These are phyloP conservation scores for Aegle marmelos DNA, from an alignment of 345 rosid genomes.

Conservation along the genomic window DNA sequence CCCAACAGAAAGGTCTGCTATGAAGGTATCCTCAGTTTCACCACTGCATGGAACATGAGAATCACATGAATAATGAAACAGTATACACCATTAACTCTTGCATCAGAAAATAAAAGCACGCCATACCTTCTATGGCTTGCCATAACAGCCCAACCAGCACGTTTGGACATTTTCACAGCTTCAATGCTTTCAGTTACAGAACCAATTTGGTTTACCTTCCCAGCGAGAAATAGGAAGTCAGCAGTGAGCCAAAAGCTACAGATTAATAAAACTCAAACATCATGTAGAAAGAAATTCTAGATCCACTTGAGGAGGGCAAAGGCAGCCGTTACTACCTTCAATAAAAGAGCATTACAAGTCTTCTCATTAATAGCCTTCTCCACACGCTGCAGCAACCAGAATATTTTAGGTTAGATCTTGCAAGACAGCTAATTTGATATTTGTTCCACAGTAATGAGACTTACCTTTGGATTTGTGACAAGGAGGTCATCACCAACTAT, in stretches of 20 bases:
- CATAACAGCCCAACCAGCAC: slow-evolving; percentile 58
- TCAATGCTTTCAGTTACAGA: slow-evolving; percentile 55
- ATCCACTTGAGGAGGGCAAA: neutral
- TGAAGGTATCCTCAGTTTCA: slow-evolving; percentile 62
- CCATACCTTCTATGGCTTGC: slow-evolving; percentile 47
- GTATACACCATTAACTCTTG: neutral
- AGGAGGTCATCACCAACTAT: slow-evolving; percentile 73
- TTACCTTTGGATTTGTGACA: slow-evolving; percentile 70
- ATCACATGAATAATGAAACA: neutral
- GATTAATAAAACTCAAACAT: neutral
- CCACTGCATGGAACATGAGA: slow-evolving; percentile 31
- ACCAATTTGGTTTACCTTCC: slow-evolving; percentile 58
- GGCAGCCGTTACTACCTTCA: slow-evolving; percentile 34
- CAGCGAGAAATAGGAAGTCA: neutral
- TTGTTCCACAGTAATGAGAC: neutral
- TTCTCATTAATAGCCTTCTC: slow-evolving; percentile 51
- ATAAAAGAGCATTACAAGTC: slow-evolving; percentile 55
- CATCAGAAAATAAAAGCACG: neutral
- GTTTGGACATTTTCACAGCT: slow-evolving; percentile 52
- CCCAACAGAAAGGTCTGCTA: slow-evolving; percentile 56
- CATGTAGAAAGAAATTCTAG: neutral
- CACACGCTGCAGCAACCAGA: slow-evolving; percentile 41
- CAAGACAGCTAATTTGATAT: neutral
- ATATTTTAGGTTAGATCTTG: neutral
- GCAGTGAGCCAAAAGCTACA: neutral